Percentiles rank a stretch among this genome's conserved stretches.
phyloP scores from a whole-genome alignment of 2,329 filamentous ascomycete species.

The Exophiala phaeomuriformis region DNA sequence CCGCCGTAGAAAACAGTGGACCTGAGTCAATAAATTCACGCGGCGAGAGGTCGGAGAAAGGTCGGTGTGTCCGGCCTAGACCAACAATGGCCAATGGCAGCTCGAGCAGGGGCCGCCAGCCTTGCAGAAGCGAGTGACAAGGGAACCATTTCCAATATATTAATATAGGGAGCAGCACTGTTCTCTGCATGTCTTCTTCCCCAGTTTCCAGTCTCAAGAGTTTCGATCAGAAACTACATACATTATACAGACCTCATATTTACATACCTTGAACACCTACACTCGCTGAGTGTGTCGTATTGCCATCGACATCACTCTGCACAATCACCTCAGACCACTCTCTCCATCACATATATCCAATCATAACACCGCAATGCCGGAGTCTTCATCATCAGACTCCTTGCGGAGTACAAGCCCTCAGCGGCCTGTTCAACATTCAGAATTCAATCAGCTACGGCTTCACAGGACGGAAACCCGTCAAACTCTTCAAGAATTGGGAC shows the following conservation, averaged over 20 bases:
- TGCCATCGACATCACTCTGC: background rate
- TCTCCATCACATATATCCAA: background rate
- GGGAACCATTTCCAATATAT: background rate
- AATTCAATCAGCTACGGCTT: constrained; percentile 5
- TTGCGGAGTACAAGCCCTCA: background rate
- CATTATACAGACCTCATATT: background rate
- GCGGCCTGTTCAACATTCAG: constrained; percentile 3
- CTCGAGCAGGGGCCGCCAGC: background rate
- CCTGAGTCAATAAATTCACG: background rate
- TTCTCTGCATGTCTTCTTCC: background rate
- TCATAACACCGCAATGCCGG: background rate
- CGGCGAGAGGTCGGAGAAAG: background rate
- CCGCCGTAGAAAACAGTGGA: background rate
- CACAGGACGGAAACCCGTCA: constrained; percentile 19
- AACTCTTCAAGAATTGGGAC: constrained; percentile 25
- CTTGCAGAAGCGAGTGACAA: background rate
- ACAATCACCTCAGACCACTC: background rate
- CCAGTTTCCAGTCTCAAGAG: background rate
- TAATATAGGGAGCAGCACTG: background rate
- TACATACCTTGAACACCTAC: background rate
- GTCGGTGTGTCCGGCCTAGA: background rate
- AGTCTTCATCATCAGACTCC: background rate
- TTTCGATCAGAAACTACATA: background rate
- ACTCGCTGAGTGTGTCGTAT: background rate
- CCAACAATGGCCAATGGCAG: background rate